Evolutionary conservation across 306 rosid genomes (phyloP).

Genomic region (Vigna unguiculata): DNA sequence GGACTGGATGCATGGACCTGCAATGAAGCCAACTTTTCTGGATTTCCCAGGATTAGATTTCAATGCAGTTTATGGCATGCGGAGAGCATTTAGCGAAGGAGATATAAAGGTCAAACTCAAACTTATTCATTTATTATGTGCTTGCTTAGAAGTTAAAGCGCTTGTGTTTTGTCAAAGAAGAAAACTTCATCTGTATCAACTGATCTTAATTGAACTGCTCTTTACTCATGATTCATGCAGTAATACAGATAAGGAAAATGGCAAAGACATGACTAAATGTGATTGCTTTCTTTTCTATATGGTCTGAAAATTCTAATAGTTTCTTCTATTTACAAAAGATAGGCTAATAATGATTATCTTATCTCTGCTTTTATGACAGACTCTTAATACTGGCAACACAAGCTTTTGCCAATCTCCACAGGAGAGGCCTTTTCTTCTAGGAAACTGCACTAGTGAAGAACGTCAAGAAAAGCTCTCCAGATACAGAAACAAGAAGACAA

Average conservation of each 20-base stretch:
- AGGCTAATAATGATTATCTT: constrained; percentile 50
- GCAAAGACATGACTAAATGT: constrained; percentile 5
- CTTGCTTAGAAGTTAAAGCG: background rate
- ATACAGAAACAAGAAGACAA: constrained; percentile 86
- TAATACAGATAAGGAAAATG: constrained; percentile 15
- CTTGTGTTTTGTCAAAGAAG: background rate
- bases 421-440: constrained; percentile 63
- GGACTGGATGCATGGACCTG: constrained; percentile 75
- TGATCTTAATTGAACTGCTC: constrained; percentile 6
- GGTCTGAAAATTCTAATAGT: constrained; percentile 48
- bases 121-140: constrained; percentile 21
- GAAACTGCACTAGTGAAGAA: constrained; percentile 80
- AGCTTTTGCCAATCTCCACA: constrained; percentile 58
- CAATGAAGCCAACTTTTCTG: constrained; percentile 62
- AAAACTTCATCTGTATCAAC: background rate
- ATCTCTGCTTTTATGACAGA: constrained; percentile 70
- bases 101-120: constrained; percentile 83
- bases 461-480: constrained; percentile 91
- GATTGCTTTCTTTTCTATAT: constrained; percentile 33
- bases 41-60: constrained; percentile 79
- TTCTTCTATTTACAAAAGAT: constrained; percentile 55
- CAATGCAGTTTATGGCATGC: constrained; percentile 69
- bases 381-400: constrained; percentile 66
- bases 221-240: background rate
- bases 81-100: constrained; percentile 90